Base-by-base conservation (phyloP, 495 filamentous ascomycete genomes). In the Usnea hakonensis region DNA sequence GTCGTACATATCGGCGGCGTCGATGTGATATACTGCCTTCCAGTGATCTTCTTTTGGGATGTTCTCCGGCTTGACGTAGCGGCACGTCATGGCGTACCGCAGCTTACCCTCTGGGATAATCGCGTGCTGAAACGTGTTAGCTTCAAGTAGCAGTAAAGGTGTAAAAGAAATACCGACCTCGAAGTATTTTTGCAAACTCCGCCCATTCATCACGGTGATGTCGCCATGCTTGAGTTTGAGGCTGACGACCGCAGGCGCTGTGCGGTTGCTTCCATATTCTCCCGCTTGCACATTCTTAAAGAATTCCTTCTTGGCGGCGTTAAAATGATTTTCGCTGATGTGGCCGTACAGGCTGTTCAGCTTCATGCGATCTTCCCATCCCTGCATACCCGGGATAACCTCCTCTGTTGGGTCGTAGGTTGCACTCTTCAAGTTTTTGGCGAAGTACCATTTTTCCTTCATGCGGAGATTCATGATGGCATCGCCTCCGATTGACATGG, bases 171-270 rank as follows among this genome's bases (percentile, higher is more conserved):
- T 57, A 75, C 79, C 56, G 69, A 87, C 88, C 72, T 91, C 89
- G 63, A 85, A 93, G 36, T 81, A 78, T 64, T 81, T 81, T 68
- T 95, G 91, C 35, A 95, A 82, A 2, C 76, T 68, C 0, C 75
- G 75, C 0, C 90, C 91, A 67, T 90, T 83, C 91, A 95, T 95
- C 3, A 95, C 79, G 32, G 95, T 79, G 52, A 92, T 77, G 68
- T 95, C 90, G 0, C 91, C 91, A 70, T 95, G 91, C 36, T 80
- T 70, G 36, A 95, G 78, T 2, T 72, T 66, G 55, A 76, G 68
- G n/a, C 69, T 72, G 19, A 80, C 67, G 8, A 61, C 43, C 8
- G 14, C 33, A 5, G 64, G 61, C 1, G 68, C 50, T 5, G 71
- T 23, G 1, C 64, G 38, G 14, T 37, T 38, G 3, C 66, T 71